Evolutionary conservation across 371 early-diverging fungal species (phyloP), one percentile per base, ranked within the genome.

Genomic region (Parasitella parasitica): DNA sequence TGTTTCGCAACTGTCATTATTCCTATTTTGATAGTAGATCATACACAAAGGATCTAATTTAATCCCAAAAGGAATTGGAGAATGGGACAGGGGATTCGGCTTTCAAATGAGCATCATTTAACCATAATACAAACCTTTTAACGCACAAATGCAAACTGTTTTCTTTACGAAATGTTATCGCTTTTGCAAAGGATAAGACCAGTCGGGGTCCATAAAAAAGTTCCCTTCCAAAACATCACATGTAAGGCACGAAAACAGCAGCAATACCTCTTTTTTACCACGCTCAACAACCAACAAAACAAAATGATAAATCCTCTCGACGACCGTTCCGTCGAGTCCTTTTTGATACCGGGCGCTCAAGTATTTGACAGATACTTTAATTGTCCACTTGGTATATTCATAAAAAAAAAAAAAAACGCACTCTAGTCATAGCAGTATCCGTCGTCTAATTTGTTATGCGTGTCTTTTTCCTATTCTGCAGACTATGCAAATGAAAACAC

Each of bases 301-400:
- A 30, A 2, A 9, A 64, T 52, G 59, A 63, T 57, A 30, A 66
- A 70, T 26, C 59, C 66, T 34, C 62, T 78, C 15, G 74, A 77
- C 61, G 72, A 75, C 49, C 30, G 70, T 36, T 50, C 53, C 4
- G 76, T 85, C 12, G 88, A 87, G 64, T 64, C 75, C 7, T 87
- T 78, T 43, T 52, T 61, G 13, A 81, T 87, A 41, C 77, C 86
- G 24, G 88, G 88, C 12, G 88, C 86, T 16, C 72, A 69, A 41
- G 84, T 86, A 5, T 84, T 67, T 62, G 85, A 87, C 18, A 80
- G 86, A 54, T 86, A 70, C 70, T 87, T 87, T 55, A 70, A 82
- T 18, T 78, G 80, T 43, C 88, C 88, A 18, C 71, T 87, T 24
- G 71, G 79, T 78, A 36, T 24, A n/a, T n/a, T n/a, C n/a, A n/a